Conservation (phyloP, 2,329 filamentous ascomycete genomes). For the Hymenoscyphus infarciens region DNA sequence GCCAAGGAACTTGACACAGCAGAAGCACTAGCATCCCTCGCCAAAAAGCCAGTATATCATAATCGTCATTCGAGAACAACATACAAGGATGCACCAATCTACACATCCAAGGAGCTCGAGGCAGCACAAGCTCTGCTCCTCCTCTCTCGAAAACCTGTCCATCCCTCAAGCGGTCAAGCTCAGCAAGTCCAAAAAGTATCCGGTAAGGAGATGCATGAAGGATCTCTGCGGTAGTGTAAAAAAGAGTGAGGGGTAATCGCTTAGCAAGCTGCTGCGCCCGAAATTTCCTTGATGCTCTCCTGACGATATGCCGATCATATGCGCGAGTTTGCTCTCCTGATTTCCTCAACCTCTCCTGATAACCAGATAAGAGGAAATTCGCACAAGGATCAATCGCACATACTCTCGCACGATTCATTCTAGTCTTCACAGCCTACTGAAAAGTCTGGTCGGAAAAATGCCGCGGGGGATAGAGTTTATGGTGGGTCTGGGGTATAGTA, state of each 20-base stretch:
- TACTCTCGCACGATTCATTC: background rate
- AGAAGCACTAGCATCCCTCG: background rate
- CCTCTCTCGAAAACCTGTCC: background rate
- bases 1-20: background rate
- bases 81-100: background rate
- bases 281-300: background rate
- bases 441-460: background rate
- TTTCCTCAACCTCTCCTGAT: background rate
- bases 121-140: background rate
- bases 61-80: background rate
- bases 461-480: background rate
- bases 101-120: background rate
- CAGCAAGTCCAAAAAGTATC: background rate
- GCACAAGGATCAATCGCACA: background rate
- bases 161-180: background rate
- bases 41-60: background rate
- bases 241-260: background rate
- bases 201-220: too few species aligned
- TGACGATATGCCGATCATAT: background rate
- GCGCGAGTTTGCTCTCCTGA: too few species aligned
- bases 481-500: background rate
- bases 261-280: background rate
- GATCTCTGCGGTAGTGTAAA: too few species aligned
- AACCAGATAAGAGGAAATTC: background rate
- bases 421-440: background rate